A percentile compares a stretch with the other conserved stretches of the same genome.
These are phyloP conservation scores for Myxozyma neotropica DNA, from an alignment of 805 yeast species.

Conservation along the genomic window DNA sequence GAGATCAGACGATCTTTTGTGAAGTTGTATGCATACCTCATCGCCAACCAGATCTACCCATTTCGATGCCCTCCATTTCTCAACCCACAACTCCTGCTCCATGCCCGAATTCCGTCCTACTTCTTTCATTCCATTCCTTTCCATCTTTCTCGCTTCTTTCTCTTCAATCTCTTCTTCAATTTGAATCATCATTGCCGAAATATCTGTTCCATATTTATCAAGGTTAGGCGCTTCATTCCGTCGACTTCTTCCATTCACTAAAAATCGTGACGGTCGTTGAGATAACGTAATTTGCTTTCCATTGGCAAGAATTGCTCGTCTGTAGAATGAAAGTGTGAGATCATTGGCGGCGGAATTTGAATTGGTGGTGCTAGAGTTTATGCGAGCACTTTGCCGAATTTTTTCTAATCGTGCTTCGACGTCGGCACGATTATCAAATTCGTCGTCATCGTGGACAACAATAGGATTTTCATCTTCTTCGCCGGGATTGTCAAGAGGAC, in stretches of 20 bases:
- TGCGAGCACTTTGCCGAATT: background rate
- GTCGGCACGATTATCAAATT: background rate
- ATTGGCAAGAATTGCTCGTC: slow-evolving; percentile 10
- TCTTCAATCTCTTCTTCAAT: slow-evolving; percentile 18
- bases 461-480: too few relatives aligned
- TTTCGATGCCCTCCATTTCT: slow-evolving; percentile 66
- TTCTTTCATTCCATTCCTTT: background rate
- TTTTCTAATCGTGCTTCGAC: background rate
- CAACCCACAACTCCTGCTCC: slow-evolving; percentile 47
- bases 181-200: slow-evolving; percentile 20
- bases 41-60: slow-evolving; percentile 72
- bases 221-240: slow-evolving; percentile 1
- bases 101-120: background rate
- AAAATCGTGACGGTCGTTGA: slow-evolving; percentile 8
- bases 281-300: slow-evolving; percentile 14
- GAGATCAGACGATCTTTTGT: too few relatives aligned
- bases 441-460: background rate
- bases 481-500: background rate
- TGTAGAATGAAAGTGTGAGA: slow-evolving; percentile 8
- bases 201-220: slow-evolving; percentile 16
- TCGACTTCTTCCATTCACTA: background rate
- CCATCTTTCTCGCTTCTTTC: background rate
- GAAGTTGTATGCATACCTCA: slow-evolving; percentile 49
- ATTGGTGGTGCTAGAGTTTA: background rate
- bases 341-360: background rate